These are phyloP conservation scores for Starmerella scarabaei DNA, from an alignment of 805 yeast genomes.

Conservation along the genomic window DNA sequence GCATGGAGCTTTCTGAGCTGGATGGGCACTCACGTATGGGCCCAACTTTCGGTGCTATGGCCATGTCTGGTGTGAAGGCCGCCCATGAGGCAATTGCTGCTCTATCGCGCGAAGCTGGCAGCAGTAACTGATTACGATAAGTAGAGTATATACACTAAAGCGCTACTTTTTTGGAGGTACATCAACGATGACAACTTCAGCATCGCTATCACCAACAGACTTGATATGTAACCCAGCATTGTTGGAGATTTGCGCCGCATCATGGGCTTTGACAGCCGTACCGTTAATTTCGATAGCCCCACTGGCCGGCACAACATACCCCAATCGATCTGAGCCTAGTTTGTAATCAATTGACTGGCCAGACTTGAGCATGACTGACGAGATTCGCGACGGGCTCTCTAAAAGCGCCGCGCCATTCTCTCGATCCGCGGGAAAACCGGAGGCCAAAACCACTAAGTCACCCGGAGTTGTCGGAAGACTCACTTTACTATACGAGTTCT, in stretches of 20 bases:
- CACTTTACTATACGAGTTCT: neutral
- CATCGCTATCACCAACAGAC: neutral
- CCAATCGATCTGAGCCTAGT: conserved; percentile 2
- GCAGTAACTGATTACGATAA: too few relatives aligned
- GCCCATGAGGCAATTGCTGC: conserved; percentile 37
- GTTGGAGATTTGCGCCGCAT: conserved; percentile 5
- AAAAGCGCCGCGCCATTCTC: neutral
- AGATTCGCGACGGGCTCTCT: conserved; percentile 4
- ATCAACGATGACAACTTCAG: conserved; percentile 4
- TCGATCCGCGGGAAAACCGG: conserved; percentile 4
- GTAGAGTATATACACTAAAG: neutral
- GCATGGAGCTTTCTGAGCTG: conserved; percentile 69
- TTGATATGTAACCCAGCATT: neutral
- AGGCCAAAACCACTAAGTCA: conserved; percentile 1
- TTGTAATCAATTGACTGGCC: neutral
- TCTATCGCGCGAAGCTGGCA: conserved; percentile 3
- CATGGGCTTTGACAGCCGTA: conserved; percentile 1
- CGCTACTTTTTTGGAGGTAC: neutral
- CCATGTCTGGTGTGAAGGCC: conserved; percentile 63
- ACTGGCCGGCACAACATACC: conserved; percentile 3
- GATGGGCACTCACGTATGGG: conserved; percentile 76
- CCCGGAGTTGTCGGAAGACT: too few relatives aligned
- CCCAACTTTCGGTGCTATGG: conserved; percentile 76
- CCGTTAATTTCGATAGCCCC: conserved; percentile 6
- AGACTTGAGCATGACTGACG: neutral